These are phyloP conservation scores for Dictyophora rubrovolvata DNA, from an alignment of 768 basidiomycete genomes.

Conservation along the genomic window DNA sequence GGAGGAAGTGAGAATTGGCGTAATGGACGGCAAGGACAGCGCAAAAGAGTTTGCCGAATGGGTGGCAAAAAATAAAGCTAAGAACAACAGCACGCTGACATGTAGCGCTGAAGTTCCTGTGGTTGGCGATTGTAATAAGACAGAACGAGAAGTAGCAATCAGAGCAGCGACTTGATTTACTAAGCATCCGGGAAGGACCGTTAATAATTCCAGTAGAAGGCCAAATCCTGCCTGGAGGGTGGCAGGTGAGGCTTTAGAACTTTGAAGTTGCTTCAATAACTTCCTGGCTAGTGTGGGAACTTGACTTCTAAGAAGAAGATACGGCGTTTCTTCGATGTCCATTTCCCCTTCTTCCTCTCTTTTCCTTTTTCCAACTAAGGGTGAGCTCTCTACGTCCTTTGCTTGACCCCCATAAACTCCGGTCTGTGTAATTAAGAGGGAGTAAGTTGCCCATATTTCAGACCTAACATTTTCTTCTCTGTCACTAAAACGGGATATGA, in stretches of 20 bases:
- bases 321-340: conserved; percentile 64
- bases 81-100: conserved; percentile 76
- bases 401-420: conserved; percentile 62
- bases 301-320: conserved; percentile 60
- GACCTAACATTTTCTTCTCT: conserved; percentile 90
- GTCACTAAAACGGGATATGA: conserved; percentile 88
- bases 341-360: conserved; percentile 62
- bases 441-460: conserved; percentile 87
- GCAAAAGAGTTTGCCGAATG: conserved; percentile 54
- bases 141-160: conserved; percentile 49
- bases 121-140: conserved; percentile 57
- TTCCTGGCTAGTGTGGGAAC: conserved; percentile 72
- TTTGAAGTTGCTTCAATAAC: conserved; percentile 77
- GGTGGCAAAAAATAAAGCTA: conserved; percentile 71
- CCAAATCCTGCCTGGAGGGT: conserved; percentile 82
- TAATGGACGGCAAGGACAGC: conserved; percentile 52
- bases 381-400: conserved; percentile 36
- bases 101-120: conserved; percentile 78
- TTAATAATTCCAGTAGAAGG: conserved; percentile 63
- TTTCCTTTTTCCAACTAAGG: conserved; percentile 60
- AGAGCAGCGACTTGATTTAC: conserved; percentile 58
- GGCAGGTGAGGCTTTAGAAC: conserved; percentile 61
- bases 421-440: conserved; percentile 73
- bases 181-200: conserved; percentile 76
- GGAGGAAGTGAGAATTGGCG: conserved; percentile 64